These are phyloP conservation scores for Nakaseomyces kungkrabaensis DNA, from an alignment of 1,139 yeast genomes.

Conservation along the genomic window DNA sequence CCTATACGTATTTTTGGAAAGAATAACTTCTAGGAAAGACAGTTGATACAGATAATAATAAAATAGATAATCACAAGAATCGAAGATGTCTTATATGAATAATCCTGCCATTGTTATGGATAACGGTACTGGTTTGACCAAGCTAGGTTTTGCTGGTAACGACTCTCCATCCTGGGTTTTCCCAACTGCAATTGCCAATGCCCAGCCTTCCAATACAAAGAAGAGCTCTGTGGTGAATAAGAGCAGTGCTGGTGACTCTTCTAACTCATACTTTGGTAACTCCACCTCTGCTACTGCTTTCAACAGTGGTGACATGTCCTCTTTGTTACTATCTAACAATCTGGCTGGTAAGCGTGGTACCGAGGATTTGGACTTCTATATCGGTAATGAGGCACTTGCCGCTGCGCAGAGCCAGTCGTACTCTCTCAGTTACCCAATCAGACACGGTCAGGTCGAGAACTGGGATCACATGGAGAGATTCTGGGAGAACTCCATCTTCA, in stretches of 20 bases:
- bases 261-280: slow-evolving; percentile 26
- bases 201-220: slow-evolving; percentile 33
- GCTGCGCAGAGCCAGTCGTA: slow-evolving; percentile 89
- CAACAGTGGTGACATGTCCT: slow-evolving; percentile 20
- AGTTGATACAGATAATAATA: too few relatives aligned
- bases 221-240: slow-evolving; percentile 14
- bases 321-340: slow-evolving; percentile 35
- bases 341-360: slow-evolving; percentile 75
- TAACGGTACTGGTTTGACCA: slow-evolving; percentile 91
- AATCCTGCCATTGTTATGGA: slow-evolving; percentile 95
- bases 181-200: slow-evolving; percentile 94
- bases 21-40: too few relatives aligned
- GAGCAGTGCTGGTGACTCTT: slow-evolving; percentile 18
- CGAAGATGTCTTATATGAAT: slow-evolving; percentile 38
- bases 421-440: slow-evolving; percentile 81
- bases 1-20: too few relatives aligned
- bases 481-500: slow-evolving; percentile 96
- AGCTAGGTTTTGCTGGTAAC: slow-evolving; percentile 96
- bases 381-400: slow-evolving; percentile 88
- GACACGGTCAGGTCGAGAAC: slow-evolving; percentile 95
- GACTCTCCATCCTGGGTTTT: slow-evolving; percentile 95
- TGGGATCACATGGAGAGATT: slow-evolving; percentile 99
- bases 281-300: slow-evolving; percentile 30
- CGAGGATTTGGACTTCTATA: slow-evolving; percentile 88
- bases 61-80: neutral